Evolutionary conservation across 257 asterid genomes (phyloP).

Genomic region (Plantago elongata): DNA sequence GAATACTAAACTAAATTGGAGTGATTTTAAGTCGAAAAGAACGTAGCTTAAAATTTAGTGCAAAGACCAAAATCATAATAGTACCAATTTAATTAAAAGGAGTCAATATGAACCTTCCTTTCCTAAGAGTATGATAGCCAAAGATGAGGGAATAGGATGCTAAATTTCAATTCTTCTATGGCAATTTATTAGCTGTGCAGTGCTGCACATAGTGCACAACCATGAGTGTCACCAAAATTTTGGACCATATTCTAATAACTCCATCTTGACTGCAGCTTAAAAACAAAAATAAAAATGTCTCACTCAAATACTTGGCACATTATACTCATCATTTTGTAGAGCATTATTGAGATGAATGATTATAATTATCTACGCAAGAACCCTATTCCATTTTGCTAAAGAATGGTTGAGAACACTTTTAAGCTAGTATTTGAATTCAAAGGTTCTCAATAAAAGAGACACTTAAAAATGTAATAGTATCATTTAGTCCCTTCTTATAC

Average conservation of each 20-base stretch:
- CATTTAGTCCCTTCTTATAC: conserved; percentile 9
- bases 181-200: conserved; percentile 16
- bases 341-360: conserved; percentile 14
- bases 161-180: conserved; percentile 32
- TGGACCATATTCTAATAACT: conserved; percentile 29
- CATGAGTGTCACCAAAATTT: conserved; percentile 19
- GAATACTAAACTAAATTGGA: too few relatives aligned
- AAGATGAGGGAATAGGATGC: conserved; percentile 35
- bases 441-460: conserved; percentile 49
- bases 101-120: conserved; percentile 38
- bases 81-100: conserved; percentile 22
- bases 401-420: conserved; percentile 51
- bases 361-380: conserved; percentile 35
- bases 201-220: conserved; percentile 17
- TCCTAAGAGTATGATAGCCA: conserved; percentile 35
- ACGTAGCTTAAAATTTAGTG: too few relatives aligned
- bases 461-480: conserved; percentile 17
- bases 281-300: neutral
- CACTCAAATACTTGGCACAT: neutral
- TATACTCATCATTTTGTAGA: neutral
- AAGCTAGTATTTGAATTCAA: conserved; percentile 34
- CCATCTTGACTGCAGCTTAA: conserved; percentile 30
- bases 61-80: neutral
- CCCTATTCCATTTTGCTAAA: conserved; percentile 47
- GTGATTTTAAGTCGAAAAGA: too few relatives aligned